phyloP scores from a whole-genome alignment of 2,329 filamentous ascomycete genomes.

The Scleromitrula shiraiana region DNA sequence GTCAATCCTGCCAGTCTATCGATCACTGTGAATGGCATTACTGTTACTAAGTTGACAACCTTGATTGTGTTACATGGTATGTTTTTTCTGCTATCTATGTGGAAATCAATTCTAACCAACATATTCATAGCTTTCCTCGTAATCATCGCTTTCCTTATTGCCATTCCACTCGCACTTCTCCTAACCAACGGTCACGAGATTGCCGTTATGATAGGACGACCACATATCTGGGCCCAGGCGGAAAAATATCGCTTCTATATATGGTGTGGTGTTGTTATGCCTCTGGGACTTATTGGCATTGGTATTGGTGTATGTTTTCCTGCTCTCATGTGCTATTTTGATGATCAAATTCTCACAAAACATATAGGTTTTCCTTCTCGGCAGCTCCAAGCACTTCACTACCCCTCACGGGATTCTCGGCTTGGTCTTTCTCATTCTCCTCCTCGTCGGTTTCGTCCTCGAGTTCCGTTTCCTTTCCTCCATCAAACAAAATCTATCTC shows the following conservation, averaged over 20 bases:
- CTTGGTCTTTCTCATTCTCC: background rate
- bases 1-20: background rate
- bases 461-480: background rate
- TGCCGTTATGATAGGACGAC: background rate
- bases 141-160: constrained; percentile 1
- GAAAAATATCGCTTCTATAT: background rate
- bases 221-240: constrained; percentile 1
- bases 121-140: constrained; percentile 3
- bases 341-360: too few relatives aligned
- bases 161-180: background rate
- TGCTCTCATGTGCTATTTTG: too few relatives aligned
- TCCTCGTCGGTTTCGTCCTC: background rate
- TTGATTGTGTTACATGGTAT: constrained; percentile 6
- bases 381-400: background rate
- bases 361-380: background rate
- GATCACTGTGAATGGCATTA: background rate
- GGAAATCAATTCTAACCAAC: background rate
- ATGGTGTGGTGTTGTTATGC: background rate
- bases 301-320: background rate
- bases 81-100: background rate
- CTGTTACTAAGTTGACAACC: background rate
- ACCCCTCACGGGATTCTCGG: background rate
- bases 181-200: constrained; percentile 5
- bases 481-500: background rate
- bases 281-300: background rate